Evolutionary conservation across 306 rosid genomes (phyloP), one percentile per base, ranked within the genome.

Genomic region (Castanospermum australe): DNA sequence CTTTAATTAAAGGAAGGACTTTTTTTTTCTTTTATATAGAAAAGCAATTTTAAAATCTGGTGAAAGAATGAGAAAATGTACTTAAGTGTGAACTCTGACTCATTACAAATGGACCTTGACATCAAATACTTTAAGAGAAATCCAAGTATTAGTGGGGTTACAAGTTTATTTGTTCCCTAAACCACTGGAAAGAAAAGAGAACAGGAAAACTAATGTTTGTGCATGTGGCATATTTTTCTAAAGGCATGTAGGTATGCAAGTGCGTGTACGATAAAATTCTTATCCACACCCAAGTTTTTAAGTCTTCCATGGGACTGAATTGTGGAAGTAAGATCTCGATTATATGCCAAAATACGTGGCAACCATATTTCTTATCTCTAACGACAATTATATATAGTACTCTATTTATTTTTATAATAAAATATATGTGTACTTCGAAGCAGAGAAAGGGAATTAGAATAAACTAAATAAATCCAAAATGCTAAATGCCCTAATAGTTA

Each of bases 391-490:
- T 12, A 45, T 45, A 67, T 64, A 62, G 65, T 4, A 60, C 35
- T 81, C 35, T n/a, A 12, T 42, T 78, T 50, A 45, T 12, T 55
- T 52, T 66, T 24, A 10, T 65, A 62, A 32, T 24, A 10, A 39
- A 62, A 32, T 62, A 21, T 9, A 65, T 39, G 4, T 78, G 6
- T 17, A 15, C 38, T 67, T 60, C 52, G 30, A 14, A n/a, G 65
- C 20, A 73, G 73, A 83, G 45, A 45, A 67, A 32, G 9, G 52
- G 63, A 28, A 70, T 79, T 59, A 77, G 86, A 83, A 79, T 77
- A 84, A 82, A 75, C 70, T 32, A 74, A 62, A 42, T 38, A 70
- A 84, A 75, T 81, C 79, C 84, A 35, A 70, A 84, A 68, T 84
- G 79, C 84, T 69, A 62, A 56, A 75, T 84, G 56, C 82, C 69